phyloP scores from a whole-genome alignment of 495 filamentous ascomycete genomes.

The Haplographium delicatum region DNA sequence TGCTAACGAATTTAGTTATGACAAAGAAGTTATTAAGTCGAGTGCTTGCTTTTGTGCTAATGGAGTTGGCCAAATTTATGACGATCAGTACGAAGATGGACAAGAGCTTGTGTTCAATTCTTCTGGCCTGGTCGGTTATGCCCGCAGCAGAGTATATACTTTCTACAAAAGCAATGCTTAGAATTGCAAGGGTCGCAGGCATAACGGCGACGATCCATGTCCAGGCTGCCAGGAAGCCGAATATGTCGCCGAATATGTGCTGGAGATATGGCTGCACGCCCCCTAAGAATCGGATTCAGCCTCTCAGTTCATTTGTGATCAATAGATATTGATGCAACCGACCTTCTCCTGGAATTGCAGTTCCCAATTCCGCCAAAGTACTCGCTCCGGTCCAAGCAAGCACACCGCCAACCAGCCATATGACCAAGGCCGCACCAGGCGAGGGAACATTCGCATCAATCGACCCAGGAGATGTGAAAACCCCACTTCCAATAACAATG shows the following conservation, averaged over 20 bases:
- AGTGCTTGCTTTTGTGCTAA: conserved; percentile 51
- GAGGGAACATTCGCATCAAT: conserved; percentile 53
- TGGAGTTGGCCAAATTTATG: conserved; percentile 46
- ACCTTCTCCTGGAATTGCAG: conserved; percentile 45
- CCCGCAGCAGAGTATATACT: conserved; percentile 44
- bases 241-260: conserved; percentile 49
- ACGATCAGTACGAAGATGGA: conserved; percentile 39
- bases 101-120: conserved; percentile 41
- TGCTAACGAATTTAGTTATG: conserved; percentile 42
- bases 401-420: conserved; percentile 48
- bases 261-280: conserved; percentile 51
- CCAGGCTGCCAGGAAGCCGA: conserved; percentile 52
- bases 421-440: conserved; percentile 42
- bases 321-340: conserved; percentile 10
- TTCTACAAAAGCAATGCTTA: conserved; percentile 56
- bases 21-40: conserved; percentile 51
- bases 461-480: conserved; percentile 52
- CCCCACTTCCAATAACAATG: conserved; percentile 50
- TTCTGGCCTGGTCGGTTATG: conserved; percentile 36
- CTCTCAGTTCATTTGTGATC: neutral
- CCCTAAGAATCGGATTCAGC: conserved; percentile 23
- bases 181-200: conserved; percentile 51
- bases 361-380: conserved; percentile 50
- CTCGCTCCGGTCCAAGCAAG: conserved; percentile 53
- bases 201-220: conserved; percentile 54